Evolutionary conservation across 2,329 filamentous ascomycete species (phyloP).

Genomic region (Knoxdaviesia capensis): DNA sequence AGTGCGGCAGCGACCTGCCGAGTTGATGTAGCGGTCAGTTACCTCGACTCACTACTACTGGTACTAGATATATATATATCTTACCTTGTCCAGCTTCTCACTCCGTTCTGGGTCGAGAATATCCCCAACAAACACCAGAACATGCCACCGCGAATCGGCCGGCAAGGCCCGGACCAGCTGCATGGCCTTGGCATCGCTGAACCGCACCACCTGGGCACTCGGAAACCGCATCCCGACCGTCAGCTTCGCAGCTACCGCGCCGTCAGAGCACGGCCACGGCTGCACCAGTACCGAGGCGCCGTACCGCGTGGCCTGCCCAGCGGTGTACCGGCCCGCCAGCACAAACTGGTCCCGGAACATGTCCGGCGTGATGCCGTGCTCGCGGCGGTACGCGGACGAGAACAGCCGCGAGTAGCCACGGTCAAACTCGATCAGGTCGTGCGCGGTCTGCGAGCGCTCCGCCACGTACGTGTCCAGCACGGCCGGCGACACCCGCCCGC

Average conservation of each 20-base stretch:
- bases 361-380: constrained; percentile 19
- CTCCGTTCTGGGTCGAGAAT: constrained; percentile 21
- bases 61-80: not conserved
- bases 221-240: constrained; percentile 34
- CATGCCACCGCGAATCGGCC: constrained; percentile 21
- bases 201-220: constrained; percentile 36
- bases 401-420: constrained; percentile 31
- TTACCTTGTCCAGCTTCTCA: constrained; percentile 20
- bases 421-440: constrained; percentile 42
- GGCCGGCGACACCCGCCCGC: constrained; percentile 15
- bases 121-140: constrained; percentile 38
- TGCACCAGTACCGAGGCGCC: constrained; percentile 24
- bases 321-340: constrained; percentile 35
- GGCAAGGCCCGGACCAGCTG: constrained; percentile 29
- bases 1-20: not conserved
- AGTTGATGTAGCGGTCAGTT: not conserved
- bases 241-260: too few species aligned
- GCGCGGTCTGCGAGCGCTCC: constrained; percentile 34
- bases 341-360: constrained; percentile 37
- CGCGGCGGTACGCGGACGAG: constrained; percentile 17
- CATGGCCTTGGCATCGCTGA: constrained; percentile 36
- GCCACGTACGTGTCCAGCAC: constrained; percentile 24
- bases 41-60: not conserved
- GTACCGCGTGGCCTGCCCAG: constrained; percentile 36
- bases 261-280: not conserved